Evolutionary conservation across 2,329 filamentous ascomycete genomes (phyloP), one percentile per base, ranked within the genome.

Genomic region (Alternaria ventricosa): DNA sequence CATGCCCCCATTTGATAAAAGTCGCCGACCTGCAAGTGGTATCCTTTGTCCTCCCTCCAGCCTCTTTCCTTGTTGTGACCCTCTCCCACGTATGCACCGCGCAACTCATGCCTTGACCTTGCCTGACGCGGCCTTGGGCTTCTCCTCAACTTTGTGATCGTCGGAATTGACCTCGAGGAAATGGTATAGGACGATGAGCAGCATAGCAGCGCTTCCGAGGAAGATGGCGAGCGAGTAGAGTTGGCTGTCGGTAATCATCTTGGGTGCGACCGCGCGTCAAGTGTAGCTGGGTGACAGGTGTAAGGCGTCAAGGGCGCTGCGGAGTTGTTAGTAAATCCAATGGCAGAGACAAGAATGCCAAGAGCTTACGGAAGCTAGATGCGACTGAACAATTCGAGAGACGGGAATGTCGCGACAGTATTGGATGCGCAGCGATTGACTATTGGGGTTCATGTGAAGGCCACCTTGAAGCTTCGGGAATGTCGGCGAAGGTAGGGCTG

Each of bases 161-260:
- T 87, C 85, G n/a, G 93, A 88, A 78, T 99, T 98, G 84, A 97
- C 88, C 80, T 98, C 95, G 75, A 99, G 89, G 83, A 96, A 98
- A 82, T 98, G 94, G 83, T 99, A 98, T 27, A 97, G 83, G 28
- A 99, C 89, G 70, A 98, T 97, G 66, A 99, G 87, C 47, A 97
- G 85, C 92, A 98, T 95, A 67, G 95, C 89, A 44, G 90, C 88
- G 59, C 90, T 92, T 83, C 96, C 96, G 64, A 99, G 92, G 80
- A 97, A 95, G 80, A 98, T 90, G 80, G 96, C 94, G 28, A 99
- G 88, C 67, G 88, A 88, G 87, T 98, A 97, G 75, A 99, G 90
- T 70, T 96, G 90, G 80, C 87, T 85, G 88, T 99, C 96, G 79
- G 94, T 91, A 79, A 99, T 98, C 96, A 99, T 99, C 53, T 75